A percentile compares a stretch with the other conserved stretches of the same genome.
Conservation (phyloP, 2,329 filamentous ascomycete species). For the Aspergillus hiratsukae region DNA sequence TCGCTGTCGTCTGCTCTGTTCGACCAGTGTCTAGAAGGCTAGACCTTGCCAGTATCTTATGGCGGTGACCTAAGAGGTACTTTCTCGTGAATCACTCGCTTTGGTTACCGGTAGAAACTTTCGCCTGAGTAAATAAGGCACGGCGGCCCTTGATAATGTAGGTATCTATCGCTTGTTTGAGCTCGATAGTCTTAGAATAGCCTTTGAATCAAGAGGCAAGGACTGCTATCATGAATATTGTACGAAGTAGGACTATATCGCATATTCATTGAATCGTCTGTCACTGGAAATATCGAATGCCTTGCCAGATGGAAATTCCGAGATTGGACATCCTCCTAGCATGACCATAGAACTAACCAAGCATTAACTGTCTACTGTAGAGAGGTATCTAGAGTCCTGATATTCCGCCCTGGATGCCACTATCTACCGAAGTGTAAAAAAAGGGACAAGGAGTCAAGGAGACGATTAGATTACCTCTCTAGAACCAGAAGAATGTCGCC, state of each 20-base stretch:
- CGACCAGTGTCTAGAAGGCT: background rate
- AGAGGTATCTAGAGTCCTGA: background rate
- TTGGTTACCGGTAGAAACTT: background rate
- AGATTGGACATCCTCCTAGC: background rate
- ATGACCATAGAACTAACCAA: background rate
- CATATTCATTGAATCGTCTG: background rate
- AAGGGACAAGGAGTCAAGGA: background rate
- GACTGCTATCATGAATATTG: background rate
- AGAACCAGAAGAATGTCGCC: constrained; percentile 12
- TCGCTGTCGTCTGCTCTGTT: background rate
- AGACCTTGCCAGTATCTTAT: background rate
- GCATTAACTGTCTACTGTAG: background rate
- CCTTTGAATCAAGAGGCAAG: background rate
- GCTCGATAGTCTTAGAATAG: background rate
- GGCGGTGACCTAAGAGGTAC: background rate
- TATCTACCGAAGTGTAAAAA: background rate
- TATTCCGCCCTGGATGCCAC: background rate
- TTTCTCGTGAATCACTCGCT: background rate
- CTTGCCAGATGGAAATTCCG: background rate
- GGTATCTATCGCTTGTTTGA: background rate
- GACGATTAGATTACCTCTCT: constrained; percentile 6
- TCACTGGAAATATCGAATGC: background rate
- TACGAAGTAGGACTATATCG: background rate
- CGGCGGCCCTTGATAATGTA: background rate
- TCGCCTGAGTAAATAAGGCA: background rate